Evolutionary conservation across 2,329 filamentous ascomycete genomes (phyloP), one percentile per base, ranked within the genome.

Genomic region (Exophiala spinifera): DNA sequence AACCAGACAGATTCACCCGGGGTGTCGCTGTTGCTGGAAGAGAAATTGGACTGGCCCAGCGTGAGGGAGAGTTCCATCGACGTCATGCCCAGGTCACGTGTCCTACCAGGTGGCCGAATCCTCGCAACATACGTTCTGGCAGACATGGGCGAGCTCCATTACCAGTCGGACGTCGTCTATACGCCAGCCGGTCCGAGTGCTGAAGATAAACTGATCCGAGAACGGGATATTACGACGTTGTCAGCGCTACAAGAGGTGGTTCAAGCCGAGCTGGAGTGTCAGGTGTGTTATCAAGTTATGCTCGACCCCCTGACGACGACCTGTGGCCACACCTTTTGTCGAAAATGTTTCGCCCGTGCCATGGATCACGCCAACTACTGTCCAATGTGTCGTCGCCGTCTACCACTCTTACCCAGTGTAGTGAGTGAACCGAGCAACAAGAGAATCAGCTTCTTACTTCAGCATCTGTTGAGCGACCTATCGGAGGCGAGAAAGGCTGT

Each of bases 241-340:
- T 72, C 78, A 21, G 76, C 76, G 31, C 67, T 94, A 13, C 83
- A 83, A 63, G 80, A 86, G 21, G 74, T 77, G 1, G 77, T 83
- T 2, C 81, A 85, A 56, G 76, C 77, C 14, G 90, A 95, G 67
- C 76, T 95, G 65, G 90, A 96, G 65, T 96, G 91, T 62, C 89
- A 94, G 64, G 84, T 96, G 55, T 96, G 91, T 71, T 95, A 92
- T 69, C 82, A 84, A 37, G 71, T 95, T 19, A 87, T 92, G 68
- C 75, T 90, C 56, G 88, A 95, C 57, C 90, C 91, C 0, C 76
- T 91, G 48, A 96, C 91, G 0, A 95, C 89, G 0, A 79, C 82
- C 1, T 96, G 91, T 64, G 91, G 91, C 1, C 91, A 96, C 69
- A 96, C 90, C 0, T 92, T 94, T 65, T 96, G 91, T 69, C 84